phyloP scores from a whole-genome alignment of 768 basidiomycete species.

The Lactarius hengduanensis region DNA sequence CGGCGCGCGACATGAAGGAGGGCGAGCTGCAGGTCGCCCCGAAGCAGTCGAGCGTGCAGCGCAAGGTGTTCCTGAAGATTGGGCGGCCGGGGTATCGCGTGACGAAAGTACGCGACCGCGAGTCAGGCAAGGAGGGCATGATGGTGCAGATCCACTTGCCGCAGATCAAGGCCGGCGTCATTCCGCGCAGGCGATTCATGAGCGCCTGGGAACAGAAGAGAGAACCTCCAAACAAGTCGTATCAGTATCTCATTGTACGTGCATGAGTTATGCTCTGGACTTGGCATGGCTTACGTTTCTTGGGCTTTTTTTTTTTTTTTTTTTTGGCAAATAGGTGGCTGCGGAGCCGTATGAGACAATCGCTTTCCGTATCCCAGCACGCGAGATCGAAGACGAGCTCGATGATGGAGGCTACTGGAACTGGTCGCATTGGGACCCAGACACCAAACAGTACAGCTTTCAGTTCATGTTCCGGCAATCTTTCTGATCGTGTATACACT shows the following conservation, averaged over 20 bases:
- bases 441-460: slow-evolving; percentile 97
- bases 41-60: slow-evolving; percentile 72
- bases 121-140: slow-evolving; percentile 92
- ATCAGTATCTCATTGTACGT: slow-evolving; percentile 96
- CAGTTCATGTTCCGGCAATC: slow-evolving; percentile 90
- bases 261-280: neutral
- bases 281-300: slow-evolving; percentile 25
- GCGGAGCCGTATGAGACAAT: slow-evolving; percentile 99
- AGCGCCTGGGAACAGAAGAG: slow-evolving; percentile 96
- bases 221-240: slow-evolving; percentile 93
- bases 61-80: slow-evolving; percentile 97
- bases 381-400: slow-evolving; percentile 94
- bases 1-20: slow-evolving; percentile 96
- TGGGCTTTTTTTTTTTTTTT: neutral
- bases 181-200: slow-evolving; percentile 91
- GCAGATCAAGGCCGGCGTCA: slow-evolving; percentile 83
- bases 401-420: slow-evolving; percentile 90
- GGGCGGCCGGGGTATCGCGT: slow-evolving; percentile 94
- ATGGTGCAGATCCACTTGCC: slow-evolving; percentile 97
- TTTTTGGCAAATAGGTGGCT: slow-evolving; percentile 62
- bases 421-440: slow-evolving; percentile 99
- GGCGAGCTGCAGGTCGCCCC: slow-evolving; percentile 87
- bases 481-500: slow-evolving; percentile 32
- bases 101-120: slow-evolving; percentile 91
- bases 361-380: slow-evolving; percentile 96